Base-by-base conservation (phyloP, 495 filamentous ascomycete species). In the Hypoxylon rickii region DNA sequence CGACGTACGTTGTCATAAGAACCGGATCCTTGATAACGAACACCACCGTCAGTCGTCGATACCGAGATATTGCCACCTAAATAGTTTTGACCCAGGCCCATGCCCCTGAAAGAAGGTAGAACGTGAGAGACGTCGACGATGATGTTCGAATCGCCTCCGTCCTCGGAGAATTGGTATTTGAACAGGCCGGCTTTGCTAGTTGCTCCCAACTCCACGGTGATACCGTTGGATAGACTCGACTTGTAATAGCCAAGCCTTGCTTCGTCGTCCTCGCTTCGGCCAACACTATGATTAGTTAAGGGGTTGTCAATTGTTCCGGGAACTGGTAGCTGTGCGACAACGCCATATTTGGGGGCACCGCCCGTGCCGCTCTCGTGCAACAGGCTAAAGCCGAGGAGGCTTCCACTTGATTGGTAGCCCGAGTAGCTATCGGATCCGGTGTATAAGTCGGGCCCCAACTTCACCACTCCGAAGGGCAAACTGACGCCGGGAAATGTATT, bases 311-410 rank as follows among this genome's bases (percentile, higher is more conserved):
- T 70, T 1, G 82, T 79, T 11, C 68, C 70, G 0, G 79, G 49
- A 1, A 84, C 68, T 0, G 87, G 86, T 65, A 89, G 75, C 58
- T 90, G 87, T 3, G 81, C 75, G 13, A 90, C 83, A 6, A 86
- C 83, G 0, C 87, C 86, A 51, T 89, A 90, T 69, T 89, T 90
- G 1, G 87, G 86, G 2, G 86, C 86, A 10, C 87, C 87, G 1
- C 88, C 88, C 7, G 85, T 91, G 2, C 87, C 87, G 43, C 81
- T 83, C 66, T 89, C 87, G 61, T 90, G 87, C 77, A 88, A 85
- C 76, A 89, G 73, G 34, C 82, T 86, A 68, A 90, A 89, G 7
- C 84, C 87, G 6, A 79, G 84, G 58, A 90, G 80, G 11, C 79
- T 77, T 5, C 86, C 86, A 3, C 54, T 64, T 3, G 83, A 63